phyloP scores from a whole-genome alignment of 768 basidiomycete genomes.

The Suillus weaverae region DNA sequence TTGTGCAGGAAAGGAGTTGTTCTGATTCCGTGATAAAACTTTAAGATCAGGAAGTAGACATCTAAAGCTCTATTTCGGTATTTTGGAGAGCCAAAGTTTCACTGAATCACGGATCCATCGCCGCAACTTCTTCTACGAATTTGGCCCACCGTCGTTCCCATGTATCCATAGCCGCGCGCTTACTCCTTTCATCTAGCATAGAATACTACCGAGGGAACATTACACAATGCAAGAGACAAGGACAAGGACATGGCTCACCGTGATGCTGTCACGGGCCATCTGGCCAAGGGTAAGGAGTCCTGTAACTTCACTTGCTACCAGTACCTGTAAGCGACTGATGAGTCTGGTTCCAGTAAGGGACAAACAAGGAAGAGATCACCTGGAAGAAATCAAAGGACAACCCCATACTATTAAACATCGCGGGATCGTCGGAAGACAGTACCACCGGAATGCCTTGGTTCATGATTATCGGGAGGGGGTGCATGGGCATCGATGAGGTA shows the following conservation, averaged over 20 bases:
- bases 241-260: slow-evolving; percentile 34
- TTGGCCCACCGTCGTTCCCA: slow-evolving; percentile 50
- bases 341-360: background rate
- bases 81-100: slow-evolving; percentile 7
- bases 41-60: no score
- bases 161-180: slow-evolving; percentile 37
- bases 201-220: slow-evolving; percentile 43
- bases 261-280: slow-evolving; percentile 62
- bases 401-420: slow-evolving; percentile 72
- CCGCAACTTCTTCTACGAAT: slow-evolving; percentile 41
- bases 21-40: no score
- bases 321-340: slow-evolving; percentile 38
- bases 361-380: slow-evolving; percentile 32
- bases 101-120: slow-evolving; percentile 16
- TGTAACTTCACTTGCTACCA: slow-evolving; percentile 64
- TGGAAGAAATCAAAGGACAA: slow-evolving; percentile 77
- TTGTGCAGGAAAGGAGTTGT: no score
- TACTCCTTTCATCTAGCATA: slow-evolving; percentile 45
- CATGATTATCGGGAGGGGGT: slow-evolving; percentile 64
- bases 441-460: slow-evolving; percentile 72
- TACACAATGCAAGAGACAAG: slow-evolving; percentile 6
- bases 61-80: background rate
- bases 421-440: slow-evolving; percentile 71
- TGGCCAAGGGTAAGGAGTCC: slow-evolving; percentile 59
- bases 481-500: slow-evolving; percentile 75